phyloP scores from a whole-genome alignment of 495 filamentous ascomycete genomes.

The Chlorociboria aeruginascens region DNA sequence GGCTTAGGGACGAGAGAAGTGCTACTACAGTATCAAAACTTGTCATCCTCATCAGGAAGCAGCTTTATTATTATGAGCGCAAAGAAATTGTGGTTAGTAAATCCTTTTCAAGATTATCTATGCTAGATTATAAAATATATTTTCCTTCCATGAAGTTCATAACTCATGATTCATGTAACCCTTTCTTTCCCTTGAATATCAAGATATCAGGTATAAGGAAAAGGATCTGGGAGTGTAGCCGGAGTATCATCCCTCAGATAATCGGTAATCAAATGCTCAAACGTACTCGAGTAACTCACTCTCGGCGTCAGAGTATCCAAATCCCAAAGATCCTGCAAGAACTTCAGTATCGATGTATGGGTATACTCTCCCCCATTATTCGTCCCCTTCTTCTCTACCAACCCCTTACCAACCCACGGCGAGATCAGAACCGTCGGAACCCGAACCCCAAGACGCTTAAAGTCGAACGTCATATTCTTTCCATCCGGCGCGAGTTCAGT shows the following conservation, averaged over 20 bases:
- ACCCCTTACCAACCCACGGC: constrained; percentile 31
- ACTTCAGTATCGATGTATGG: constrained; percentile 30
- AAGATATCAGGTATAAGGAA: constrained; percentile 16
- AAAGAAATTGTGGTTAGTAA: no score
- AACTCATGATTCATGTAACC: constrained; percentile 11
- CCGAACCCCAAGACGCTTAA: constrained; percentile 36
- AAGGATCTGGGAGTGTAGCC: constrained; percentile 19
- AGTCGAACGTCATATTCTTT: constrained; percentile 30
- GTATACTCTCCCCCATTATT: constrained; percentile 31
- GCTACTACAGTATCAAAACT: no score
- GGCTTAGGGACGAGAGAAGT: no score
- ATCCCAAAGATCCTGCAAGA: constrained; percentile 31
- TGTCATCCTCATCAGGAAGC: no score
- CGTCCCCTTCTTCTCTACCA: constrained; percentile 34
- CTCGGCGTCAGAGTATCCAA: constrained; percentile 31
- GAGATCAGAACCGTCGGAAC: constrained; percentile 39
- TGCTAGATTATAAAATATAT: no score
- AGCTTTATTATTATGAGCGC: no score
- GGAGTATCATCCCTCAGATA: constrained; percentile 23
- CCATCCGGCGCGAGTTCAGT: constrained; percentile 31
- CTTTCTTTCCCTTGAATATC: background rate
- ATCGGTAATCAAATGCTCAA: constrained; percentile 29
- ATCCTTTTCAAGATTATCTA: no score
- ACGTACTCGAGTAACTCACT: constrained; percentile 29
- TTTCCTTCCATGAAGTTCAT: background rate